Percentiles rank a stretch among this genome's conserved stretches.
phyloP scores from a whole-genome alignment of 805 yeast species.

The Ogataea naganishii region DNA sequence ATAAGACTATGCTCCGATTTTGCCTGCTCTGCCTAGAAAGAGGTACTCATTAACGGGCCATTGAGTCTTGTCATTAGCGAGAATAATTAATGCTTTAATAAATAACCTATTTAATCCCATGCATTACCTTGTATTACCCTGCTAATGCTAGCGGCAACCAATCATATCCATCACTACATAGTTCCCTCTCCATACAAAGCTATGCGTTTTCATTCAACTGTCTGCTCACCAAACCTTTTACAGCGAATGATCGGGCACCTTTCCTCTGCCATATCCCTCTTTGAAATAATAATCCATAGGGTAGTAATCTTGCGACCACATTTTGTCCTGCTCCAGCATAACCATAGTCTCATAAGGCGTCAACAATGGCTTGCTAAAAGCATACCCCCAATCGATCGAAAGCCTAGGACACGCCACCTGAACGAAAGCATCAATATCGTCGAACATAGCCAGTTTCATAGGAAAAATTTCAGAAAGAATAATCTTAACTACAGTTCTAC shows the following conservation, averaged over 20 bases:
- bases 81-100: too few species aligned
- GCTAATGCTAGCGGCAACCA: too few species aligned
- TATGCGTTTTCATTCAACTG: too few species aligned
- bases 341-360: conserved; percentile 98
- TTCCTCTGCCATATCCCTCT: conserved; percentile 90
- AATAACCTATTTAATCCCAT: too few species aligned
- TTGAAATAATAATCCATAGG: conserved; percentile 94
- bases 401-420: conserved; percentile 97
- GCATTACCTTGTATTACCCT: too few species aligned
- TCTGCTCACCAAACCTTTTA: too few species aligned
- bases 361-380: conserved; percentile 81
- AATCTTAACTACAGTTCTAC: conserved; percentile 68
- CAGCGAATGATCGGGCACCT: conserved; percentile 45
- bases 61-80: too few species aligned
- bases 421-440: conserved; percentile 88
- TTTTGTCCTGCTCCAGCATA: conserved; percentile 61
- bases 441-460: conserved; percentile 82
- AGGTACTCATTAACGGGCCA: too few species aligned
- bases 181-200: too few species aligned
- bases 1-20: too few species aligned
- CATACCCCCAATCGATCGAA: conserved; percentile 98
- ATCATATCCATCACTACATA: too few species aligned
- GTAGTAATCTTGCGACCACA: conserved; percentile 58
- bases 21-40: too few species aligned
- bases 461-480: conserved; percentile 92